Base-by-base conservation (phyloP, 208 protist genomes). In the Trypanosoma rangeli region DNA sequence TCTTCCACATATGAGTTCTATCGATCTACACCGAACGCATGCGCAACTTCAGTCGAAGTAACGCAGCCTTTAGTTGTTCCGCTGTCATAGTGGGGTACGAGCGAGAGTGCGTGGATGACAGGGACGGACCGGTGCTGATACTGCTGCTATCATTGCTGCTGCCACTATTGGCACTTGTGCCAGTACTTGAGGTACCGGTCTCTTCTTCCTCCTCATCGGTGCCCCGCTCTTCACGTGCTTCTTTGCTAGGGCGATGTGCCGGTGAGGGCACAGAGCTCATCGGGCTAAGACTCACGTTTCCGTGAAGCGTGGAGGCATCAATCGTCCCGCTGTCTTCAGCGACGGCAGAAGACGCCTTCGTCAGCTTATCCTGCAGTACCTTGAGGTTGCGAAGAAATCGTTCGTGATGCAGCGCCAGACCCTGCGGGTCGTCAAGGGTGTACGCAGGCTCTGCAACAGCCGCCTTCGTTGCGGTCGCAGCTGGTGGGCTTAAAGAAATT, bases 11-110 rank as follows among this genome's bases (percentile, higher is more conserved):
- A 15, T 58, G 35, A 15, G 35, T 58, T 58, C 50, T 55, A 31
- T 55, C 35, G 15, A 35, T 33, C 59, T 79, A 75, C 16, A 69
- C 61, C 8, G 79, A 66, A 5, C 49, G 65, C 78, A 90, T 86
- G 33, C 87, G 82, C 53, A 80, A 77, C 55, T 80, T 83, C 76
- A 93, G 74, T 12, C 74, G 66, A 33, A 89, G 68, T 15, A 93
- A 61, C 0, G 87, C 87, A 3, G 85, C 39, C 61, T 83, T 86
- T 48, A 93, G 76, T 69, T 93, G 87, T 64, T 87, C 87, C 20
- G 84, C 82, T 26, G 84, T 89, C 84, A 93, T 86, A 7, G 75
- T 84, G 5, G 87, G 86, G 42, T 82, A 69, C 31, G 70, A 37
- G 12, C 46, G 54, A n/a, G 56, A 68, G 18, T 62, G 63, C 13